These are phyloP conservation scores for Aspergillus biplanus DNA, from an alignment of 495 filamentous ascomycete species.

Conservation along the genomic window DNA sequence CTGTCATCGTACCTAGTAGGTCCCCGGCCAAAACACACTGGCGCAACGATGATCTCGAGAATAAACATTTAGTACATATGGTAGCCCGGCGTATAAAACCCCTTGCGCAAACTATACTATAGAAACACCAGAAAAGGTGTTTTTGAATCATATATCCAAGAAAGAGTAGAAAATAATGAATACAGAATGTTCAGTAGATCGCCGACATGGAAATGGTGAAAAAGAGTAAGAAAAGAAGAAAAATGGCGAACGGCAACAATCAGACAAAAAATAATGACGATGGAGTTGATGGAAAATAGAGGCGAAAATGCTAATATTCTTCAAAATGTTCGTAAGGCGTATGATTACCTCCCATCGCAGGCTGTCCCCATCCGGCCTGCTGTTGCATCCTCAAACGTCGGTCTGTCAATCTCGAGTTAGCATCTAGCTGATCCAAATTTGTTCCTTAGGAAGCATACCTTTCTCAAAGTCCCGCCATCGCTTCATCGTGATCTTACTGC, in stretches of 20 bases:
- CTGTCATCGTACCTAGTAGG: too few relatives aligned
- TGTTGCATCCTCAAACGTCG: slow-evolving; percentile 29
- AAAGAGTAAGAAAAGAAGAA: slow-evolving; percentile 4
- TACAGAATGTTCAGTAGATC: slow-evolving; percentile 13
- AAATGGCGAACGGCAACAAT: not conserved
- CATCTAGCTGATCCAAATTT: not conserved
- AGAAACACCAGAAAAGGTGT: slow-evolving; percentile 2
- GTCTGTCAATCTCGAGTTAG: slow-evolving; percentile 22
- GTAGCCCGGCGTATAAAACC: not conserved
- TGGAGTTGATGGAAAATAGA: not conserved
- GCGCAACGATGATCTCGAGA: too few relatives aligned
- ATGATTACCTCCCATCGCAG: slow-evolving; percentile 19
- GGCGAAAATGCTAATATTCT: slow-evolving; percentile 20
- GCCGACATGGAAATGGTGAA: not conserved
- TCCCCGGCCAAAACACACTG: too few relatives aligned
- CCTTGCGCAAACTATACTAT: slow-evolving; percentile 9
- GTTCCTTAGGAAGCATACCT: slow-evolving; percentile 40
- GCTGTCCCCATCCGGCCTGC: slow-evolving; percentile 24
- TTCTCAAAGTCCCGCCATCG: slow-evolving; percentile 96
- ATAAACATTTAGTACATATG: too few relatives aligned
- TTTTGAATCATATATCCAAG: slow-evolving; percentile 14
- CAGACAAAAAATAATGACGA: not conserved
- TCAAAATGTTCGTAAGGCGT: slow-evolving; percentile 25
- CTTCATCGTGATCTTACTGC: slow-evolving; percentile 98
- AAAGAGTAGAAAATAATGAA: slow-evolving; percentile 3